Evolutionary conservation across 805 yeast genomes (phyloP).

Genomic region (Kuraishia floccosa): DNA sequence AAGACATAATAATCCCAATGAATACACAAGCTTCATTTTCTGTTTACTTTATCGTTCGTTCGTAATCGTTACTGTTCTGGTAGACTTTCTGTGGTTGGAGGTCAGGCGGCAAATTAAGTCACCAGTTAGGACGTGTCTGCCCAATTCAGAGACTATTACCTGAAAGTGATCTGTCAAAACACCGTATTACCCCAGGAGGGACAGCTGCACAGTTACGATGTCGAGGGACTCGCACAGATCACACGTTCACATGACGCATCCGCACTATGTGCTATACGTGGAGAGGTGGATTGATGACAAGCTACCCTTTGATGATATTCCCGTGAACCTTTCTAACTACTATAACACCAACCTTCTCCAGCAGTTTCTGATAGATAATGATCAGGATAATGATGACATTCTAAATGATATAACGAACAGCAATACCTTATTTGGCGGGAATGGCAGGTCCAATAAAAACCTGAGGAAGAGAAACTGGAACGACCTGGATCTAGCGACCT

Average conservation of each 20-base stretch:
- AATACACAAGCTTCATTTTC: too few relatives aligned
- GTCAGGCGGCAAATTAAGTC: neutral
- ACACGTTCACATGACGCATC: slow-evolving; percentile 18
- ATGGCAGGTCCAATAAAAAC: slow-evolving; percentile 14
- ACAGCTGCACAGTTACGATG: too few relatives aligned
- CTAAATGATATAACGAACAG: slow-evolving; percentile 10
- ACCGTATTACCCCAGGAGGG: too few relatives aligned
- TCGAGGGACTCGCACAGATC: slow-evolving; percentile 14
- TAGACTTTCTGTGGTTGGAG: too few relatives aligned
- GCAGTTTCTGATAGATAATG: slow-evolving; percentile 11
- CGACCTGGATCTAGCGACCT: slow-evolving; percentile 11
- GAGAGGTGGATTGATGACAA: slow-evolving; percentile 20
- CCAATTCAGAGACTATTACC: slow-evolving; percentile 7
- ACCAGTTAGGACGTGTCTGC: slow-evolving; percentile 3
- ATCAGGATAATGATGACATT: slow-evolving; percentile 16
- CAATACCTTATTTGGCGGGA: slow-evolving; percentile 15
- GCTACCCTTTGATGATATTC: slow-evolving; percentile 20
- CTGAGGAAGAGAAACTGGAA: slow-evolving; percentile 17
- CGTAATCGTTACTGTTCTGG: too few relatives aligned
- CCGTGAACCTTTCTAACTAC: slow-evolving; percentile 10
- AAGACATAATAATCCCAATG: too few relatives aligned
- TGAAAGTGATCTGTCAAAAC: neutral
- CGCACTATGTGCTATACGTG: slow-evolving; percentile 15
- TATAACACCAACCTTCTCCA: slow-evolving; percentile 11
- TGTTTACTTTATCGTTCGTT: too few relatives aligned